Conservation (phyloP, 1,284 basidiomycete genomes). For the Microbotryum violaceum region DNA sequence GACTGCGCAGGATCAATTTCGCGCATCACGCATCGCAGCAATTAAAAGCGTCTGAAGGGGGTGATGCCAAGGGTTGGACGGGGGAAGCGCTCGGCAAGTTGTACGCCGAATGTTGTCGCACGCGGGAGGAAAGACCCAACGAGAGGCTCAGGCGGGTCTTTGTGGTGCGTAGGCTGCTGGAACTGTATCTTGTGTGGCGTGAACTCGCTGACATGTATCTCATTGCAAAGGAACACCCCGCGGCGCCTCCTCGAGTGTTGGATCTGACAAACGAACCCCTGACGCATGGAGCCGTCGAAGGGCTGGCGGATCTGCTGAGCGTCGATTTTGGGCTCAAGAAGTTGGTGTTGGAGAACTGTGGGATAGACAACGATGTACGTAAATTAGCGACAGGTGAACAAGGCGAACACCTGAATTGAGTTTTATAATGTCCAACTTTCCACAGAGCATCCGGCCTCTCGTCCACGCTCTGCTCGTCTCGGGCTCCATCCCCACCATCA, state of each 20-base stretch:
- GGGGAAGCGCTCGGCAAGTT: slow-evolving; percentile 69
- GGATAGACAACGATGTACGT: slow-evolving; percentile 67
- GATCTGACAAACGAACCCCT: slow-evolving; percentile 72
- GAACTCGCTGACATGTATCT: slow-evolving; percentile 21
- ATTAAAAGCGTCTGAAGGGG: slow-evolving; percentile 41
- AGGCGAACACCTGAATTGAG: background rate
- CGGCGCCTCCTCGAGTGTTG: slow-evolving; percentile 54
- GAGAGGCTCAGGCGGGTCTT: slow-evolving; percentile 60
- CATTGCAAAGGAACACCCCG: slow-evolving; percentile 34
- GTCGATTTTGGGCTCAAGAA: slow-evolving; percentile 84
- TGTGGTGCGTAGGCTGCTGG: slow-evolving; percentile 49
- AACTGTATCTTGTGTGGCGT: slow-evolving; percentile 13
- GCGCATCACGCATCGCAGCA: slow-evolving; percentile 56
- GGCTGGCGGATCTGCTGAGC: slow-evolving; percentile 77
- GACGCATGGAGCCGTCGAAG: slow-evolving; percentile 59
- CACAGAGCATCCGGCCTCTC: slow-evolving; percentile 73
- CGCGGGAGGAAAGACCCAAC: slow-evolving; percentile 63
- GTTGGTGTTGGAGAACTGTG: slow-evolving; percentile 68
- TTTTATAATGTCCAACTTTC: background rate
- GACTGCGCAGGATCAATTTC: slow-evolving; percentile 47
- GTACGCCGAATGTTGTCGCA: slow-evolving; percentile 69
- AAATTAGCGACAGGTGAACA: slow-evolving; percentile 3
- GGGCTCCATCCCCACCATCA: slow-evolving; percentile 70
- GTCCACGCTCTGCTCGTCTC: slow-evolving; percentile 84
- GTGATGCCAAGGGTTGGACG: slow-evolving; percentile 63